Conservation (phyloP, 139 green algal genomes). For the Asterochloris sp. region DNA sequence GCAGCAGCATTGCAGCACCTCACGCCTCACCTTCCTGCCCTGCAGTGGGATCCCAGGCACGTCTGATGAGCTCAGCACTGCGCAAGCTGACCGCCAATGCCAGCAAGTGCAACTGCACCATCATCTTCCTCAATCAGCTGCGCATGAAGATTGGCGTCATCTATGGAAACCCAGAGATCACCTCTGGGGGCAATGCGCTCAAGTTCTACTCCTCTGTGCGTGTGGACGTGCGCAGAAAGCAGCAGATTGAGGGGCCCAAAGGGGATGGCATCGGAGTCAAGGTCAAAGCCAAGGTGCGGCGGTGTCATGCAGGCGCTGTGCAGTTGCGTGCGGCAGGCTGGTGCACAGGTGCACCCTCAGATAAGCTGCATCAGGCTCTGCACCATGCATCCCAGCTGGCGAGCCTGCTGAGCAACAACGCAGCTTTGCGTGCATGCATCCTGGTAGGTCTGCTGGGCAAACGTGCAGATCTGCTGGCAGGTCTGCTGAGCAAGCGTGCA, state of each 20-base stretch:
- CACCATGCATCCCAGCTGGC: too few relatives aligned
- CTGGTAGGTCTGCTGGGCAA: too few relatives aligned
- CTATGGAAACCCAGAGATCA: slow-evolving; percentile 92
- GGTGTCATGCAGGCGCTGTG: not conserved
- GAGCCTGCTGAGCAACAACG: too few relatives aligned
- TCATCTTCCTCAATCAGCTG: slow-evolving; percentile 96
- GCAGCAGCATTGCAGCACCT: too few relatives aligned
- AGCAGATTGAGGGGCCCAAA: slow-evolving; percentile 44
- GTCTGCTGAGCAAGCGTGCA: too few relatives aligned
- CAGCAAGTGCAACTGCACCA: slow-evolving; percentile 67
- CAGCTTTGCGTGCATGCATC: not conserved
- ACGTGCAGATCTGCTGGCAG: too few relatives aligned
- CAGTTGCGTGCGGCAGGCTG: too few relatives aligned
- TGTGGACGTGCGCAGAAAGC: slow-evolving; percentile 71
- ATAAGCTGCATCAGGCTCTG: too few relatives aligned
- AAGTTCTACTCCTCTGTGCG: slow-evolving; percentile 87
- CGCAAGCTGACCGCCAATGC: slow-evolving; percentile 86
- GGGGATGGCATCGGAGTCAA: slow-evolving; percentile 56
- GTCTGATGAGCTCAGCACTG: slow-evolving; percentile 90
- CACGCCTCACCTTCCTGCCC: not conserved
- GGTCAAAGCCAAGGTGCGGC: slow-evolving; percentile 45
- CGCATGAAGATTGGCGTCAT: slow-evolving; percentile 85
- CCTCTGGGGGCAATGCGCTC: slow-evolving; percentile 89
- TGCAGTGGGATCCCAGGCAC: slow-evolving; percentile 80
- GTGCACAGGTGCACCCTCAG: too few relatives aligned